Conservation (phyloP, 371 early-diverging fungal genomes). For the Saksenaea vasiformis region DNA sequence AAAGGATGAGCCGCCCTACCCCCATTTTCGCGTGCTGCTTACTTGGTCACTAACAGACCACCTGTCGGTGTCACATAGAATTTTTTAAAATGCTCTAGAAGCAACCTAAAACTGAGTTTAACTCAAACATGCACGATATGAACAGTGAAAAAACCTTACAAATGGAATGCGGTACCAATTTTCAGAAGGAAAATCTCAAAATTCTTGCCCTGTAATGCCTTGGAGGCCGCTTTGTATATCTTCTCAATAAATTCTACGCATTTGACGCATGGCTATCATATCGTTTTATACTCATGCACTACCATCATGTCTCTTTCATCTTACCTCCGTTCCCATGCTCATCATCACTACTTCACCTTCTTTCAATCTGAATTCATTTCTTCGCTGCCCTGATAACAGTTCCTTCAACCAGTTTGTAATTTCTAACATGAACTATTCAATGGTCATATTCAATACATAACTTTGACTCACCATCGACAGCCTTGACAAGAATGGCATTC, state of each 20-base stretch:
- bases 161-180: conserved; percentile 79
- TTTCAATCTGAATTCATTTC: conserved; percentile 78
- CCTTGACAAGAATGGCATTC: conserved; percentile 78
- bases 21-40: conserved; percentile 21
- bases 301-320: background rate
- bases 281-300: background rate
- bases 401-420: conserved; percentile 59
- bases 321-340: conserved; percentile 70
- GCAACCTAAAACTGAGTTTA: conserved; percentile 56
- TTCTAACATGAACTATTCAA: conserved; percentile 10
- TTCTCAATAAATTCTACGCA: conserved; percentile 69
- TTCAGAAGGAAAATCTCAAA: conserved; percentile 75
- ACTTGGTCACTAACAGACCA: conserved; percentile 86
- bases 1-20: background rate
- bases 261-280: conserved; percentile 68
- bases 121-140: background rate
- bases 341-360: conserved; percentile 81
- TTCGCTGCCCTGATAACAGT: conserved; percentile 67
- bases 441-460: background rate
- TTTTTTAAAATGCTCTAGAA: conserved; percentile 92
- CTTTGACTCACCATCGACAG: conserved; percentile 57
- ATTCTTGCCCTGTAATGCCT: conserved; percentile 79
- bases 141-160: conserved; percentile 45
- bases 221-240: conserved; percentile 58
- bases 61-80: conserved; percentile 83